Percentiles rank a stretch among this genome's conserved stretches.
Evolutionary conservation across 75 land plant genomes (phyloP).

Genomic region (Azolla pinnata): DNA sequence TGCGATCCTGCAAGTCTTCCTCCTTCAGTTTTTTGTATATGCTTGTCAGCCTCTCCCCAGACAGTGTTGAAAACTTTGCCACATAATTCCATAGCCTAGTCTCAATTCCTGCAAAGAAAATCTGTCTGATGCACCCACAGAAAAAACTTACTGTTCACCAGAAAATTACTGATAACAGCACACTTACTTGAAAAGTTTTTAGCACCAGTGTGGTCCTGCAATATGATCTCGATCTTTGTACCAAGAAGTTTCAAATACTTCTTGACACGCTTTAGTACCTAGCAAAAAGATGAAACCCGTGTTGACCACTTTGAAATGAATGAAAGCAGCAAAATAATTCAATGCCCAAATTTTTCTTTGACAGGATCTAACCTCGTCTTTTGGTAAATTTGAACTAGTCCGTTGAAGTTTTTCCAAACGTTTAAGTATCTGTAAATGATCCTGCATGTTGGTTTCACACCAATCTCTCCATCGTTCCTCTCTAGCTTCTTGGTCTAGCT

Average conservation of each 20-base stretch:
- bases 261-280: conserved; percentile 83
- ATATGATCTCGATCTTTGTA: conserved; percentile 65
- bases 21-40: conserved; percentile 79
- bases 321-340: not conserved
- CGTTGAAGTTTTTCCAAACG: conserved; percentile 72
- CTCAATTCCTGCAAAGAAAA: conserved; percentile 58
- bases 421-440: conserved; percentile 59
- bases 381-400: conserved; percentile 73
- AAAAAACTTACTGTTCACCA: not conserved
- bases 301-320: conserved; percentile 4
- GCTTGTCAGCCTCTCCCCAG: conserved; percentile 71
- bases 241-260: conserved; percentile 84
- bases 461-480: conserved; percentile 96
- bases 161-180: not conserved
- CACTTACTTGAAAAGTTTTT: conserved; percentile 72
- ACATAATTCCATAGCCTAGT: conserved; percentile 94
- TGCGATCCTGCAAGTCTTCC: conserved; percentile 42
- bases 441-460: conserved; percentile 81
- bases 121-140: not conserved
- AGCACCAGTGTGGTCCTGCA: conserved; percentile 50
- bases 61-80: conserved; percentile 75
- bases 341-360: not conserved
- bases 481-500: conserved; percentile 30
- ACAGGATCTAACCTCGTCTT: conserved; percentile 73
- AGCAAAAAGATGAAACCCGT: not conserved